Evolutionary conservation across 148 eudicot species (phyloP).

Genomic region (Camellia japonica): DNA sequence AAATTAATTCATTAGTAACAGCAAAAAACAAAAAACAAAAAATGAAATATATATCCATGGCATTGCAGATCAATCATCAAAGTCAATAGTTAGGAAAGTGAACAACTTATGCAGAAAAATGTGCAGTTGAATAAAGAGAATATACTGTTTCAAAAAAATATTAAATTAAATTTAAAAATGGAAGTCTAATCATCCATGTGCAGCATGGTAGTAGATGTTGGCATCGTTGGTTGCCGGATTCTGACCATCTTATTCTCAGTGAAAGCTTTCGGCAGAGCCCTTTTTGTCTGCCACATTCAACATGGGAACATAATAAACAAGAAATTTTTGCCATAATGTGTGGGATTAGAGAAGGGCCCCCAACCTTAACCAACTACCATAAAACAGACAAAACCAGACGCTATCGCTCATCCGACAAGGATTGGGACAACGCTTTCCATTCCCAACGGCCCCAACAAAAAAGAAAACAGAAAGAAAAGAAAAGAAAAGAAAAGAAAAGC

Average conservation of each 20-base stretch:
- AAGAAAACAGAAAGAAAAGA: background rate
- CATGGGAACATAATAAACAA: background rate
- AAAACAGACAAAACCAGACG: slow-evolving; percentile 22
- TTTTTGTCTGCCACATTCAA: slow-evolving; percentile 18
- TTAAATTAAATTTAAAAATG: background rate
- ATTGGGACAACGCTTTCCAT: slow-evolving; percentile 19
- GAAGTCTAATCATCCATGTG: slow-evolving; percentile 12
- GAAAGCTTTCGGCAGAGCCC: background rate
- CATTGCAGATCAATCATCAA: too few species aligned
- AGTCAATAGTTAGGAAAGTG: too few species aligned
- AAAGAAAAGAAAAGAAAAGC: background rate
- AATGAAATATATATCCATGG: too few species aligned
- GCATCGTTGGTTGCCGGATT: background rate
- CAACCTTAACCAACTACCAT: background rate
- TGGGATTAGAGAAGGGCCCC: background rate
- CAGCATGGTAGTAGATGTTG: background rate
- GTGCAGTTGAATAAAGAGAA: too few species aligned
- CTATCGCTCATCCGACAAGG: slow-evolving; percentile 26
- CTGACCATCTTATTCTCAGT: background rate
- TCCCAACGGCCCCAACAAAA: background rate
- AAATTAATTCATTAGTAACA: too few species aligned
- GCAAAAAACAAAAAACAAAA: too few species aligned
- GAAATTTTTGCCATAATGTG: background rate
- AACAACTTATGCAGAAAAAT: too few species aligned
- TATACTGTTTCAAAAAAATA: too few species aligned